Conservation (phyloP, 352 stramenopile species). For the Phytopythium vexans region DNA sequence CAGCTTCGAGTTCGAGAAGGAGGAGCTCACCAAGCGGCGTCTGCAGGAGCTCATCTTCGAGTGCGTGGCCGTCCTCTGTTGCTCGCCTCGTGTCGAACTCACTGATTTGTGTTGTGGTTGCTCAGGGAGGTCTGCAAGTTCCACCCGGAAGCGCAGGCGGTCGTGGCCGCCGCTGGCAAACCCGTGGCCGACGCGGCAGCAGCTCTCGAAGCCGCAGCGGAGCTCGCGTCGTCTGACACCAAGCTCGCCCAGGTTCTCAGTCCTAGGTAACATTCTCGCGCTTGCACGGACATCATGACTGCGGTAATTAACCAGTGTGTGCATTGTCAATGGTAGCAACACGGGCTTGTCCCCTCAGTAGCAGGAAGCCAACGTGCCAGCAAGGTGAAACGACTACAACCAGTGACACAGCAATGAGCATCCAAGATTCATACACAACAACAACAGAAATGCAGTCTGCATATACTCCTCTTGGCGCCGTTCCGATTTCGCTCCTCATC, state of each 20-base stretch:
- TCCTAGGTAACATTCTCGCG: constrained; percentile 26
- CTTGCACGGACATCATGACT: neutral
- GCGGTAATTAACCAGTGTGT: neutral
- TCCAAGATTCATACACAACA: too few species aligned
- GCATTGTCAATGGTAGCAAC: neutral
- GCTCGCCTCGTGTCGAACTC: neutral
- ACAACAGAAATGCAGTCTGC: too few species aligned
- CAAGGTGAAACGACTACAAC: too few species aligned
- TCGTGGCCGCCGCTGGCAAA: constrained; percentile 1
- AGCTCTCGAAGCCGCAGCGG: neutral
- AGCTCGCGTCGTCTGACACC: constrained; percentile 12
- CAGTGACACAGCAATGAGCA: too few species aligned
- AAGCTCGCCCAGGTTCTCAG: constrained; percentile 51
- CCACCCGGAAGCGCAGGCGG: constrained; percentile 42
- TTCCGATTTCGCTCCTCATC: neutral
- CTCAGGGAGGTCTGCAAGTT: constrained; percentile 71
- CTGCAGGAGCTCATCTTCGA: constrained; percentile 88
- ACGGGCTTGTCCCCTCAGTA: neutral
- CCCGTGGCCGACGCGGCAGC: neutral
- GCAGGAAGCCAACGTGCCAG: too few species aligned
- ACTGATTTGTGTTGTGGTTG: constrained; percentile 1
- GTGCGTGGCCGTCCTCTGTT: constrained; percentile 27
- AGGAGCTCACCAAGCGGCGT: constrained; percentile 73
- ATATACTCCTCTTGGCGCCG: neutral
- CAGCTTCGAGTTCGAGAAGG: constrained; percentile 89